These are phyloP conservation scores for Ophiostoma himal-ulmi DNA, from an alignment of 2,329 filamentous ascomycete genomes.

Conservation along the genomic window DNA sequence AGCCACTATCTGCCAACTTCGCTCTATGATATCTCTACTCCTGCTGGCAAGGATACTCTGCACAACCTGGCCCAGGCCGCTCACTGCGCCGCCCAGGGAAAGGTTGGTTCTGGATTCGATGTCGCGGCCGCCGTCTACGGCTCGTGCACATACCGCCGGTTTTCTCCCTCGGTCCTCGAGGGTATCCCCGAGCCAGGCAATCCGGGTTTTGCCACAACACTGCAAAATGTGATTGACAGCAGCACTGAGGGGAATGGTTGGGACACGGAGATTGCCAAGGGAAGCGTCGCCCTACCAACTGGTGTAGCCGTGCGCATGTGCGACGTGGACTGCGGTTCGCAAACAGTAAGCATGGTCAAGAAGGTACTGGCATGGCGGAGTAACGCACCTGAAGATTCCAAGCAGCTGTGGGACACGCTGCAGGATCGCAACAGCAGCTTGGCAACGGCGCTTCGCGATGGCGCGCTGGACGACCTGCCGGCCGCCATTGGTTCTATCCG, in stretches of 20 bases:
- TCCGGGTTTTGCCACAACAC: conserved; percentile 58
- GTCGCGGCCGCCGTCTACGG: conserved; percentile 90
- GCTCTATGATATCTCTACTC: conserved; percentile 52
- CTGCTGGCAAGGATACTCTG: conserved; percentile 53
- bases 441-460: conserved; percentile 55
- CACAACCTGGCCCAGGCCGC: conserved; percentile 93
- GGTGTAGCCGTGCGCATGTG: conserved; percentile 83
- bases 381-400: conserved; percentile 57
- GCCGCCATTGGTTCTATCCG: conserved; percentile 7
- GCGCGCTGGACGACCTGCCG: conserved; percentile 21
- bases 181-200: conserved; percentile 60
- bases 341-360: conserved; percentile 95
- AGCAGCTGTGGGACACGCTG: conserved; percentile 65
- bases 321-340: conserved; percentile 88
- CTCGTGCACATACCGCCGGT: conserved; percentile 85
- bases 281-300: conserved; percentile 62
- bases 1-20: conserved; percentile 61
- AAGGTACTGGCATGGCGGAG: conserved; percentile 78
- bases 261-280: conserved; percentile 73
- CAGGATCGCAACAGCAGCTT: conserved; percentile 70
- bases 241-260: conserved; percentile 54
- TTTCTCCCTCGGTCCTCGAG: conserved; percentile 71
- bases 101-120: conserved; percentile 93
- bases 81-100: conserved; percentile 94
- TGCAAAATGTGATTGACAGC: conserved; percentile 56